Evolutionary conservation across 2,329 filamentous ascomycete genomes (phyloP).

Genomic region (Lachnellula arida): DNA sequence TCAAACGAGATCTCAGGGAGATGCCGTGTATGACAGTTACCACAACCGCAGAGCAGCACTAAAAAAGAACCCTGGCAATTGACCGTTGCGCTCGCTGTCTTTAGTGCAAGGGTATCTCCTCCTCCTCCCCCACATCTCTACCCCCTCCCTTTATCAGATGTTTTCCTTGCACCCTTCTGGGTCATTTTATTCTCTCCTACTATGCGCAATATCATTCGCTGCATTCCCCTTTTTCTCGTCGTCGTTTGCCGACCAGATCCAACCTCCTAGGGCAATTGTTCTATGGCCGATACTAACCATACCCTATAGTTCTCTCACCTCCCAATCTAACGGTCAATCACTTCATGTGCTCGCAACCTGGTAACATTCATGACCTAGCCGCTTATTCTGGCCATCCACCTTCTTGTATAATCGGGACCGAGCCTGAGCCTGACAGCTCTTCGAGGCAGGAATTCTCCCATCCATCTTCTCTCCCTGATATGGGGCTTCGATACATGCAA

Average conservation of each 20-base stretch:
- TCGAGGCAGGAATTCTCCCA: slow-evolving; percentile 30
- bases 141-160: no score
- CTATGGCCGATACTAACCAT: slow-evolving; percentile 18
- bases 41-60: background rate
- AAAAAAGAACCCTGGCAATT: background rate
- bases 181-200: slow-evolving; percentile 1
- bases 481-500: slow-evolving; percentile 33
- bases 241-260: background rate
- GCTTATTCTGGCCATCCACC: slow-evolving; percentile 30
- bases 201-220: slow-evolving; percentile 12
- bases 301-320: slow-evolving; percentile 24
- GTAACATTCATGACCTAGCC: slow-evolving; percentile 32
- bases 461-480: slow-evolving; percentile 26
- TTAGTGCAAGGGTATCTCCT: slow-evolving; percentile 1
- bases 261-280: background rate
- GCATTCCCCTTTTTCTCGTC: background rate
- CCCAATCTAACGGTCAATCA: slow-evolving; percentile 24
- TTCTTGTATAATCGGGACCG: slow-evolving; percentile 30
- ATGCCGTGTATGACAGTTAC: slow-evolving; percentile 8
- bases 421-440: slow-evolving; percentile 32
- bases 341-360: slow-evolving; percentile 35
- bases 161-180: no score
- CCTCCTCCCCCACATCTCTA: background rate
- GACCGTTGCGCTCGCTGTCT: background rate
- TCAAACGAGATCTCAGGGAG: background rate